These are phyloP conservation scores for Coccomyxa sp. DNA, from an alignment of 139 green algal species.

Conservation along the genomic window DNA sequence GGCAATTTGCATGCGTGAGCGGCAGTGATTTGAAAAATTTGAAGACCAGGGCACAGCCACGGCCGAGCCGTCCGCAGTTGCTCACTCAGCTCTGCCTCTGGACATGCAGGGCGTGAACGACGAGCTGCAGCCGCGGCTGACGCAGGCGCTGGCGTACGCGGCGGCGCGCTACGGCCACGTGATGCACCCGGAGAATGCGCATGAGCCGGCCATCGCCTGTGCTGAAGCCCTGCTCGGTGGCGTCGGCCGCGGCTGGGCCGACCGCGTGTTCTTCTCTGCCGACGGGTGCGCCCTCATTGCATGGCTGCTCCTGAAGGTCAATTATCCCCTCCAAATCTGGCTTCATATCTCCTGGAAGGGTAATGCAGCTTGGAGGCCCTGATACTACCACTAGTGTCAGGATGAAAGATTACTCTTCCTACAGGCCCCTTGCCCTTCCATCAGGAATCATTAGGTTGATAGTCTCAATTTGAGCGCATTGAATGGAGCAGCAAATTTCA, in stretches of 20 bases:
- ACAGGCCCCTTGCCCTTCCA: no score
- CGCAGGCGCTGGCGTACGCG: constrained; percentile 53
- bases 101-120: constrained; percentile 38
- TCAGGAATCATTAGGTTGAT: no score
- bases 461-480: no score
- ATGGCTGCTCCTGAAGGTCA: constrained; percentile 1
- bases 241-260: constrained; percentile 72
- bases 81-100: background rate
- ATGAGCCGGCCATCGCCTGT: constrained; percentile 58
- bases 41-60: no score
- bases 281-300: constrained; percentile 53
- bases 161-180: constrained; percentile 89
- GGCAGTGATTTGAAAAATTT: no score
- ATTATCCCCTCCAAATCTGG: background rate
- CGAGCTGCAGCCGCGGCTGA: constrained; percentile 60
- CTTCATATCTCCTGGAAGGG: background rate
- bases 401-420: no score
- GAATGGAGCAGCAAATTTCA: no score
- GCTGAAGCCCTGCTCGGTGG: constrained; percentile 46
- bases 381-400: no score
- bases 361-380: no score
- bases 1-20: no score
- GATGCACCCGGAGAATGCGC: constrained; percentile 84
- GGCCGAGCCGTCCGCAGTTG: no score
- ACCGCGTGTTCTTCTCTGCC: constrained; percentile 85